Base-by-base conservation (phyloP, 768 basidiomycete genomes). In the Serendipita sp. region DNA sequence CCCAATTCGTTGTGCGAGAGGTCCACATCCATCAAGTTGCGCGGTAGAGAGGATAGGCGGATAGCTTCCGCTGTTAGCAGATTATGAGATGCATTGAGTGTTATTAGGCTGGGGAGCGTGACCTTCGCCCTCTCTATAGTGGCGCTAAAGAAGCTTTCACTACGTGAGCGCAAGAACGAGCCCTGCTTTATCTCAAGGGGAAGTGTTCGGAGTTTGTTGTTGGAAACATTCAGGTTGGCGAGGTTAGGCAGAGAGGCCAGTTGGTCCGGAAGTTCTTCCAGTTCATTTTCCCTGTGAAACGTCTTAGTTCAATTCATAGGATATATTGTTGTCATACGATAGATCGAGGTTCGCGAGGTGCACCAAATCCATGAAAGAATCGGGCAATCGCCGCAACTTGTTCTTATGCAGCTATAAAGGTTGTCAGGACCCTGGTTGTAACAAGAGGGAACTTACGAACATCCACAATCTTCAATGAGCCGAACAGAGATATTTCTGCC, bases 401-500 rank as follows among this genome's bases (percentile, higher is more conserved):
- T 92, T 92, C 70, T 83, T 83, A 72, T 89, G 89, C 45, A 92
- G 74, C 89, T 92, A 65, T 24, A 38, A 18, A 41, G 24, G 37
- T 37, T 8, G 37, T 7, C 63, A 32, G 35, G 2, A 28, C 35
- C 41, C 13, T 30, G 47, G 24, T 47, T n/a, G 35, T 37, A 11
- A 45, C 10, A 10, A 24, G 47, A 32, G 54, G 54, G 15, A 53
- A 16, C 15, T 24, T 24, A 76, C 89, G 65, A 74, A 89, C 89
- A 73, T 92, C 90, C 45, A 92, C 69, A 1, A 78, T 81, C 73
- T 90, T 91, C 63, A 92, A 76, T 2, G 87, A 88, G 2, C 89
- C 89, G 71, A 92, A 92, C 51, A 91, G 77, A 0, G 86, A 86
- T 13, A 92, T 85, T 71, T 92, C 90, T 28, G 83, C 84, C 68